Base-by-base conservation (phyloP, 2,329 filamentous ascomycete species). In the Clonostachys solani region DNA sequence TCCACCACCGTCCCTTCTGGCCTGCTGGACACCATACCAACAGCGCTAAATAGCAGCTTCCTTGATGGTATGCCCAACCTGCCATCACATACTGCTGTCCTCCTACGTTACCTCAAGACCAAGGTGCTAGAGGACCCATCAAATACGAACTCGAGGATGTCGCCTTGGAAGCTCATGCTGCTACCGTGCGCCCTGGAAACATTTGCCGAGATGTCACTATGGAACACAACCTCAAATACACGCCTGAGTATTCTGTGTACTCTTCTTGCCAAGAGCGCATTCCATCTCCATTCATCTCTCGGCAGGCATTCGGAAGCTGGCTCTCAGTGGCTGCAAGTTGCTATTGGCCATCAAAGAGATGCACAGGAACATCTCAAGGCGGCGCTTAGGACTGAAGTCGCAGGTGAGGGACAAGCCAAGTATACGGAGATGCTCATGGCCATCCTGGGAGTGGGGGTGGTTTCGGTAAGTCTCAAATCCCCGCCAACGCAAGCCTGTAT, bases 381-480 rank as follows among this genome's bases (percentile, higher is more conserved):
- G 7, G 59, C 62, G 3, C 52, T 69, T 6, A 63, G 65, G 16
- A 59, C 59, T 13, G 58, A 67, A 38, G 57, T 61, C 18, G 53
- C 56, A 45, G 57, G 60, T 0, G 54, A 60, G 0, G 69, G 63
- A 43, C 58, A 60, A 40, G 61, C 64, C 5, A 71, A 70, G 33
- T 74, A 74, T 46, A 73, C 70, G 19, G 65, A 69, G 7, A 61
- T 71, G 2, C 54, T 75, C 8, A 72, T 74, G 63, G 69, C 70
- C 1, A 62, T 74, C 0, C 58, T 74, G 7, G 65, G 60, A 5
- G 52, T 51, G 10, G 53, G 48, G 33, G 52, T 57, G 45, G 52
- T 51, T 9, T 54, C 54, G 18, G 56, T 57, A 38, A 49, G 48
- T 49, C 15, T 29, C 23, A 29, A 29, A 29, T 29, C 10, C 9